Base-by-base conservation (phyloP, 352 stramenopile genomes). In the Peronospora farinosa region DNA sequence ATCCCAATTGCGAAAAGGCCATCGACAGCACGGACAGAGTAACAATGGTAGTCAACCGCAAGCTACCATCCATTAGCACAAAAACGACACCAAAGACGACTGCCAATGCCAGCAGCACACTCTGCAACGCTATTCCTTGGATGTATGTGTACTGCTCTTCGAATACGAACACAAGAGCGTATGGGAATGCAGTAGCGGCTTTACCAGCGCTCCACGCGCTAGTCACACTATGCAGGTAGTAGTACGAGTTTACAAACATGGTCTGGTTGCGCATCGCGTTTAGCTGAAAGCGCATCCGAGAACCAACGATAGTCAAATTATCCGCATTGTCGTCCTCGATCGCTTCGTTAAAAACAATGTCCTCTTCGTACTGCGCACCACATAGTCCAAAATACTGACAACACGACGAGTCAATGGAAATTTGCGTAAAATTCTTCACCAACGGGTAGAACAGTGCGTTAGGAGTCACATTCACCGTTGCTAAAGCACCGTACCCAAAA, bases 81-180 rank as follows among this genome's bases (percentile, higher is more conserved):
- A 80, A 84, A 3, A 95, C 72, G 7, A 69, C 73, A 12, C 80
- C 50, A 57, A 93, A 88, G 10, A 95, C 83, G 5, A 91, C 82
- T 25, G 75, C 67, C 23, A 96, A 47, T 6, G 84, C 83, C 12
- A 96, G 61, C 12, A 92, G 40, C 5, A 96, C 64, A 58, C 84
- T 95, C 53, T 94, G 79, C 28, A 96, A 48, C 15, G 84, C 86
- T 5, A 95, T 67, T 25, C 86, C 86, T 50, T 95, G 84, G 53
- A 96, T 96, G 54, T 90, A 94, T 41, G 74, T 78, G 69, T 96
- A 96, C 63, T 96, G 88, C 48, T 96, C 88, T 55, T 96, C 94
- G 55, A 86, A 96, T 13, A 96, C 83, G 56, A 96, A 95, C 37
- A 90, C 92, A 30, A 96, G 63, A 39, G 78, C 85, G 60, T 96